Evolutionary conservation across 75 land plant species (phyloP).

Genomic region (Chamaecyparis obtusa): DNA sequence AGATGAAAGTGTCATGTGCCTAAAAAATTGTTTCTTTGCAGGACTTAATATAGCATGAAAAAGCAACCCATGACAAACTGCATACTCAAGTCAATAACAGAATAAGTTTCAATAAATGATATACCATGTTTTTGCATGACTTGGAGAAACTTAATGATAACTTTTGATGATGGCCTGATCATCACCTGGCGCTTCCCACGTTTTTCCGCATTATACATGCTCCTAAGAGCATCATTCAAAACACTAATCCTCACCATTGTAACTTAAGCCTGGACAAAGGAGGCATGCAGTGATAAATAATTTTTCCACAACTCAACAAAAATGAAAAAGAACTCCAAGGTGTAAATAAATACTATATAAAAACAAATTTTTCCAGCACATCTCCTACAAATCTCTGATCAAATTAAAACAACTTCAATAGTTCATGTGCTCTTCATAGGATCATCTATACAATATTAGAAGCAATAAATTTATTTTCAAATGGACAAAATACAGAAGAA

Average conservation of each 20-base stretch:
- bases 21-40: background rate
- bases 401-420: background rate
- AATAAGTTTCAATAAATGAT: background rate
- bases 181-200: slow-evolving; percentile 68
- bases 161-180: slow-evolving; percentile 68
- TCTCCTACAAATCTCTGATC: background rate
- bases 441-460: background rate
- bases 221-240: slow-evolving; percentile 68
- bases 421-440: background rate
- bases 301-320: background rate
- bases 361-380: background rate
- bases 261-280: slow-evolving; percentile 2
- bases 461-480: background rate
- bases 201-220: slow-evolving; percentile 74
- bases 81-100: background rate
- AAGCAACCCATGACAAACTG: background rate
- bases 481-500: background rate
- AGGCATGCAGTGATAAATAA: background rate
- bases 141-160: slow-evolving; percentile 59
- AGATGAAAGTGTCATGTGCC: background rate
- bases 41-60: background rate
- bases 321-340: background rate
- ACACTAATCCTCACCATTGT: slow-evolving; percentile 65
- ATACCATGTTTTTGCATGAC: slow-evolving; percentile 77
- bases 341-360: background rate